Evolutionary conservation across 345 rosid genomes (phyloP).

Genomic region (Pseudoturritis turrita): DNA sequence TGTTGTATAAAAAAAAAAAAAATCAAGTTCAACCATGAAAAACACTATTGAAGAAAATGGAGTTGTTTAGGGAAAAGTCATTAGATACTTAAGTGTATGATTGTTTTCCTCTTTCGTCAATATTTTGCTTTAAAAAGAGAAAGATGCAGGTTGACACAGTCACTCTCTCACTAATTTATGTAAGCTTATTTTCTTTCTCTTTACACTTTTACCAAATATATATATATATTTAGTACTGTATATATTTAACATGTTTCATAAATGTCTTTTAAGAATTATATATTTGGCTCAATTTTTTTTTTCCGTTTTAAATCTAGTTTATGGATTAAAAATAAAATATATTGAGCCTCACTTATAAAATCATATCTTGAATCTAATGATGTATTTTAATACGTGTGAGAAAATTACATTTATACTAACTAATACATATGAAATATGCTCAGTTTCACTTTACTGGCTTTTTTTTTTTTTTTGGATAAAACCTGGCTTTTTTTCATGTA

Average conservation of each 20-base stretch:
- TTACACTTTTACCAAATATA: neutral
- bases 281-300: neutral
- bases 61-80: conserved; percentile 13
- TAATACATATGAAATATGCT: neutral
- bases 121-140: neutral
- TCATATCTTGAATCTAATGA: neutral
- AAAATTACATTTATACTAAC: neutral
- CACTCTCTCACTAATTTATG: conserved; percentile 8
- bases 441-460: neutral
- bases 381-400: neutral
- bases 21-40: neutral
- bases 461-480: too few relatives aligned
- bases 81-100: conserved; percentile 23
- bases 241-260: neutral
- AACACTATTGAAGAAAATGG: conserved; percentile 1
- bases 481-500: too few relatives aligned
- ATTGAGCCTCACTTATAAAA: neutral
- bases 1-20: neutral
- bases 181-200: neutral
- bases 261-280: neutral
- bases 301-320: neutral
- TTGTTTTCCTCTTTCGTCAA: conserved; percentile 23
- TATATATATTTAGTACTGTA: neutral
- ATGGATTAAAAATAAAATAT: neutral
- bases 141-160: neutral